A percentile compares a stretch with the other conserved stretches of the same genome.
These are phyloP conservation scores for Oryza officinalis DNA, from an alignment of 176 grass and related monocot genomes.

Conservation along the genomic window DNA sequence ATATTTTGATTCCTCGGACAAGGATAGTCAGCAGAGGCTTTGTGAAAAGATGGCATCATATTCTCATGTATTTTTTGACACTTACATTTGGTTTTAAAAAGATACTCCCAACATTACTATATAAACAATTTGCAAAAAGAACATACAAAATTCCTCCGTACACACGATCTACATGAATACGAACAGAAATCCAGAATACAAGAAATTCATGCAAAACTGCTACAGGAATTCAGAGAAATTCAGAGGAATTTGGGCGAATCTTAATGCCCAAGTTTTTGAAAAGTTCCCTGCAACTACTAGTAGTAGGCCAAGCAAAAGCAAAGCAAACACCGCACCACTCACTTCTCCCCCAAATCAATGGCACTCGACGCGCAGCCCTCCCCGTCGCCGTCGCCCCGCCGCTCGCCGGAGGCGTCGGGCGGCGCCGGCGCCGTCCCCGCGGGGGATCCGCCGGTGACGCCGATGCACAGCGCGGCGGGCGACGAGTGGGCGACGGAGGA, in stretches of 20 bases:
- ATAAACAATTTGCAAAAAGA: neutral
- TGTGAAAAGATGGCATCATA: neutral
- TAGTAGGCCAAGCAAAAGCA: neutral
- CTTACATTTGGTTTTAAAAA: neutral
- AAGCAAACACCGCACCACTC: neutral
- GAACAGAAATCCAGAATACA: neutral
- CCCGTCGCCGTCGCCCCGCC: constrained; percentile 19
- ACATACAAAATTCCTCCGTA: neutral
- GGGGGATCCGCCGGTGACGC: neutral
- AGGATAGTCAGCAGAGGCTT: neutral
- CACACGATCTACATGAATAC: neutral
- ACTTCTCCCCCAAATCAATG: neutral
- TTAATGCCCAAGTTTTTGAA: neutral
- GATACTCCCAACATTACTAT: neutral
- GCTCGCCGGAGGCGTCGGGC: neutral
- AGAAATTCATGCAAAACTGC: neutral
- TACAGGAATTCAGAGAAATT: neutral
- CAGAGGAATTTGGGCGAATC: neutral
- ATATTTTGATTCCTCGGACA: neutral
- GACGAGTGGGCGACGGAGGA: constrained; percentile 8
- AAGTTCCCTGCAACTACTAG: neutral
- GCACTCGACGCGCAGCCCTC: constrained; percentile 32
- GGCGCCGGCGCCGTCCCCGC: neutral
- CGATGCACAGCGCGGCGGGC: neutral
- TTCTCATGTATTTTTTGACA: neutral